Evolutionary conservation across 2,329 filamentous ascomycete species (phyloP).

Genomic region (Venturia oleaginea): DNA sequence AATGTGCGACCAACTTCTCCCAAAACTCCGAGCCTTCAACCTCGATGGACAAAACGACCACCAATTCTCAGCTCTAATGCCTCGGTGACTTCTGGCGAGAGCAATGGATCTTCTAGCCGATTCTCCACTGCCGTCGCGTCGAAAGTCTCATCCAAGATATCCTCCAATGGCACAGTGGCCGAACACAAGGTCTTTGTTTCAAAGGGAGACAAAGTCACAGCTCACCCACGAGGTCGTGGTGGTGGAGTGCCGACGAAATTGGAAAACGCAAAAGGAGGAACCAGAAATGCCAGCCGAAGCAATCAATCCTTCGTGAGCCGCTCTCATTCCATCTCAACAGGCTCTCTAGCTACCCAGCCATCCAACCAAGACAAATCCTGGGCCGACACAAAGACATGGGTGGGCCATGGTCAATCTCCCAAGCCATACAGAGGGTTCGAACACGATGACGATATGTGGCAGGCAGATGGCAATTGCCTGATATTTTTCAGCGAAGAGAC

Average conservation of each 20-base stretch:
- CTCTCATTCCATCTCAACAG: constrained; percentile 2
- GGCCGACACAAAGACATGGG: constrained; percentile 26
- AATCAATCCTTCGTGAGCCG: neutral
- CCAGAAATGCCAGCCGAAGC: neutral
- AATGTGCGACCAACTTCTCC: neutral
- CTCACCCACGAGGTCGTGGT: constrained; percentile 29
- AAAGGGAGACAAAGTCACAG: constrained; percentile 29
- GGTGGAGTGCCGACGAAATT: constrained; percentile 30
- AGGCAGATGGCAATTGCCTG: constrained; percentile 23
- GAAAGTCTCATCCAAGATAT: constrained; percentile 9
- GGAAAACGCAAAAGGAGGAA: constrained; percentile 13
- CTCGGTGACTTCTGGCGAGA: constrained; percentile 10
- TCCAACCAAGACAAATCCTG: constrained; percentile 6
- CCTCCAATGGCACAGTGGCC: neutral
- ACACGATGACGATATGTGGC: constrained; percentile 30
- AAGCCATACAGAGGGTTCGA: constrained; percentile 30
- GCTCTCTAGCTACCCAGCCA: neutral
- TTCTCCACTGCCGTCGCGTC: neutral
- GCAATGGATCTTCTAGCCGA: constrained; percentile 9
- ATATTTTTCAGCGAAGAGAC: constrained; percentile 33
- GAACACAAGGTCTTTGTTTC: constrained; percentile 27
- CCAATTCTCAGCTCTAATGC: constrained; percentile 4
- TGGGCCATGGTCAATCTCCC: constrained; percentile 23
- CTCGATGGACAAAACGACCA: constrained; percentile 1
- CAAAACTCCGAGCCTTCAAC: too few species aligned